Evolutionary conservation across 2,329 filamentous ascomycete species (phyloP), one percentile per base, ranked within the genome.

Genomic region (Aplosporella prunicola): DNA sequence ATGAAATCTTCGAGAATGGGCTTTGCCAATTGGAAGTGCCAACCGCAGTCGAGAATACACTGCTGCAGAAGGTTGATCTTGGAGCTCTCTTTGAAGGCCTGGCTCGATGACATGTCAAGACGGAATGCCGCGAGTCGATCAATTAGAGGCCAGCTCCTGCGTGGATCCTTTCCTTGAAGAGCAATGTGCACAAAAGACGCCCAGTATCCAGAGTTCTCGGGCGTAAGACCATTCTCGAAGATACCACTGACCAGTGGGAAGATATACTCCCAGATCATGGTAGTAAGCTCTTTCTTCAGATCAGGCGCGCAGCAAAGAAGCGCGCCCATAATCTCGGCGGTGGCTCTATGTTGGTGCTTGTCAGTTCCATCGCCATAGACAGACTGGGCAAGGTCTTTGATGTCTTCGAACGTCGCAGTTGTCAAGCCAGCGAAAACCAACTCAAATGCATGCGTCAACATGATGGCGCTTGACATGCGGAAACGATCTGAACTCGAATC

Each of bases 41-140:
- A 98, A 1, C 91, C 91, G 23, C 80, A 76, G 51, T 94, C 87
- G 29, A 79, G 78, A 42, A 98, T 82, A 44, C 84, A 75, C 47
- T 93, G 86, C 48, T 95, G 86, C 13, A 98, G 69, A 20, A 98
- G 67, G 47, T 91, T 81, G 11, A 98, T 85, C 65, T 96, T 95
- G 18, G 89, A 93, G 39, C 89, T 94, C 58, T 98, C 93, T 58
- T 98, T 98, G 72, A 98, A 98, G 0, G 91, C 91, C 4, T 93
- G 91, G 55, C 96, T 95, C 0, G 89, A 95, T 5, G 76, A 70
- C 80, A 96, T 89, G 56, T 98, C 91, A 8, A 98, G 70, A 20
- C 86, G 76, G 73, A 96, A 96, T 37, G 79, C 76, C 31, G 82
- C 76, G 14, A 98, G 69, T 60, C 78, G 81, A 45, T 91, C 81